Evolutionary conservation across 2,329 filamentous ascomycete species (phyloP), one percentile per base, ranked within the genome.

Genomic region (Sarocladium kiliense): DNA sequence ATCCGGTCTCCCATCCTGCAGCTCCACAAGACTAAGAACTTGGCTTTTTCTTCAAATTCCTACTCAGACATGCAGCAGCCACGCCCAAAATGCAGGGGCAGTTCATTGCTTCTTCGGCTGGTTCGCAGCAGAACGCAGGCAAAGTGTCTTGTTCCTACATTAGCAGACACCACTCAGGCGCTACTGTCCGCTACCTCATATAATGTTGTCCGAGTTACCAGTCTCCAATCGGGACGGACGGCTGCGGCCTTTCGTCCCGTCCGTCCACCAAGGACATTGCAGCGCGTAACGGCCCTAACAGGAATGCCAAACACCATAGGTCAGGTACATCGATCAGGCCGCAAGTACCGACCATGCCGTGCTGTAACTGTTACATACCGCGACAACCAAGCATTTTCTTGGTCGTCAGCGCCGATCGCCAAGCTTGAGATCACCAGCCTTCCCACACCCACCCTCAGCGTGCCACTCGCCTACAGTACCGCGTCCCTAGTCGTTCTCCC

Each of bases 391-490:
- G 41, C 41, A 45, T 32, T 27, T 23, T 36, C 11, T 51, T 36
- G 26, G 14, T 36, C 47, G 16, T 51, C 47, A 32, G 27, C 47
- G 27, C 47, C 47, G 47, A 51, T 51, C 47, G 47, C 47, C 47
- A 51, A 51, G 47, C 47, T 10, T 36, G 16, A 34, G 47, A 51
- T 51, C 44, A 27, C 25, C 44, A 7, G 11, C 19, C 44, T 49
- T 14, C n/a, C 7, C 39, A 18, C 39, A 18, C 39, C 39, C 21
- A 14, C 12, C 12, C 12, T 32, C 30, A 32, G 12, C n/a, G n/a
- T n/a, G n/a, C n/a, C n/a, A n/a, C n/a, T n/a, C n/a, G n/a, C n/a
- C n/a, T 32, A 12, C 30, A 32, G 30, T 32, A 32, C 30, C 12
- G 6, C 30, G 30, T 12, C 30, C 12, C 30, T 6, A 6, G 30